Evolutionary conservation across 2,329 filamentous ascomycete species (phyloP).

Genomic region (Curvularia verruculosa): DNA sequence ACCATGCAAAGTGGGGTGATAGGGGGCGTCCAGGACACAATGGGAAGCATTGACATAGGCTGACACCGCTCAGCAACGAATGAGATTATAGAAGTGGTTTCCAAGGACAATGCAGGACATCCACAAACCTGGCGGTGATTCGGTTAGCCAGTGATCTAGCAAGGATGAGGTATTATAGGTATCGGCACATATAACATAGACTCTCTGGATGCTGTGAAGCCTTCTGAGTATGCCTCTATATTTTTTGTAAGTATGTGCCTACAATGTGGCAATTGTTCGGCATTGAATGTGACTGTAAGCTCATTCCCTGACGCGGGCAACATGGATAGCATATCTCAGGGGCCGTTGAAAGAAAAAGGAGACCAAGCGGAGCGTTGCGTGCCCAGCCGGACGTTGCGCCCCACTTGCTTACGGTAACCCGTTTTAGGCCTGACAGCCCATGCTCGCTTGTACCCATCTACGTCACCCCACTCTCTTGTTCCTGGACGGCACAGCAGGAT

Average conservation of each 20-base stretch:
- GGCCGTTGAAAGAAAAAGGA: constrained; percentile 7
- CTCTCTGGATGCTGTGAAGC: neutral
- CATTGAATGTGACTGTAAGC: neutral
- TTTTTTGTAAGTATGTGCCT: neutral
- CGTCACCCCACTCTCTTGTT: constrained; percentile 17
- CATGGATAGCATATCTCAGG: constrained; percentile 4
- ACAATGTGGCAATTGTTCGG: neutral
- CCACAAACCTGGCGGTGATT: constrained; percentile 13
- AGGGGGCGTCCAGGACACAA: constrained; percentile 21
- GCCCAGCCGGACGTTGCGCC: constrained; percentile 14
- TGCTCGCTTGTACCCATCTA: constrained; percentile 14
- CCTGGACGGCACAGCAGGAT: constrained; percentile 14
- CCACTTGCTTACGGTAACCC: constrained; percentile 17
- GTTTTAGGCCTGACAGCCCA: constrained; percentile 17
- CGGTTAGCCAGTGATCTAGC: constrained; percentile 32
- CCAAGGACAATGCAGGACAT: constrained; percentile 13
- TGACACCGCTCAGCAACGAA: constrained; percentile 23
- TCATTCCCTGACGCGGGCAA: neutral
- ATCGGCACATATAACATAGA: neutral
- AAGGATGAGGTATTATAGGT: constrained; percentile 30
- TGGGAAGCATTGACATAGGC: constrained; percentile 20
- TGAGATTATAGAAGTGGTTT: constrained; percentile 16
- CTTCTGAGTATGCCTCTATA: neutral
- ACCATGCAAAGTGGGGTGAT: constrained; percentile 33
- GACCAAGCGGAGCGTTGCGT: constrained; percentile 13